Percentiles rank a stretch among this genome's conserved stretches.
Evolutionary conservation across 2,329 filamentous ascomycete species (phyloP).

Genomic region (Pseudogymnoascus sp.): DNA sequence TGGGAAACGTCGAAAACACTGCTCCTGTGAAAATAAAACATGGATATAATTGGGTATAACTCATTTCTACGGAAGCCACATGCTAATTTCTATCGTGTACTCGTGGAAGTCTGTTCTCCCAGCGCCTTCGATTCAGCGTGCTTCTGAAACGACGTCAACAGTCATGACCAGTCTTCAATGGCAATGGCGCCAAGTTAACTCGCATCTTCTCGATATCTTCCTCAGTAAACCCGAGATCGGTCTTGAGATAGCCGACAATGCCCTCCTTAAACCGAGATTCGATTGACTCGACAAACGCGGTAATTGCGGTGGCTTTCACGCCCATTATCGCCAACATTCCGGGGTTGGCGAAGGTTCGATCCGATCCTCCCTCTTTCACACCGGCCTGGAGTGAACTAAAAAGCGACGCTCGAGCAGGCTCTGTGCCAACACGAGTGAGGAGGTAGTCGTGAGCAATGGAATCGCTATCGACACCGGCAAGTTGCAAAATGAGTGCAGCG

Average conservation of each 20-base stretch:
- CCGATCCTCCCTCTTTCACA: conserved; percentile 27
- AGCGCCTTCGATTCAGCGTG: not conserved
- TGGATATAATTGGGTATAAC: not conserved
- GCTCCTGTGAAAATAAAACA: not conserved
- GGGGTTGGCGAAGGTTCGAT: conserved; percentile 30
- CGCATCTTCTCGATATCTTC: conserved; percentile 42
- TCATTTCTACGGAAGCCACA: not conserved
- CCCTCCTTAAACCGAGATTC: conserved; percentile 36
- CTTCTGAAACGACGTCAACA: not conserved
- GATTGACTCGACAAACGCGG: conserved; percentile 38
- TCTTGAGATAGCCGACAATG: conserved; percentile 40
- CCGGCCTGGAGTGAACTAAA: conserved; percentile 36
- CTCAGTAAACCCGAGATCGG: conserved; percentile 38
- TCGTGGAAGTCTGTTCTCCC: not conserved
- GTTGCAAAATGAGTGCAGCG: conserved; percentile 42
- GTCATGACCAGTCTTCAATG: not conserved
- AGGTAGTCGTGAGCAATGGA: conserved; percentile 43
- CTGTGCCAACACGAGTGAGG: conserved; percentile 46
- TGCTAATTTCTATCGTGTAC: not conserved
- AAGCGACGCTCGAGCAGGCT: conserved; percentile 43
- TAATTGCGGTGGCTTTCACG: conserved; percentile 39
- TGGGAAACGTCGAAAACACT: not conserved
- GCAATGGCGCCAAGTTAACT: conserved; percentile 33
- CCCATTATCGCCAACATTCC: conserved; percentile 44
- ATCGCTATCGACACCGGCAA: conserved; percentile 41